Base-by-base conservation (phyloP, 1,139 yeast species). In the Meyerozyma smithsonii region DNA sequence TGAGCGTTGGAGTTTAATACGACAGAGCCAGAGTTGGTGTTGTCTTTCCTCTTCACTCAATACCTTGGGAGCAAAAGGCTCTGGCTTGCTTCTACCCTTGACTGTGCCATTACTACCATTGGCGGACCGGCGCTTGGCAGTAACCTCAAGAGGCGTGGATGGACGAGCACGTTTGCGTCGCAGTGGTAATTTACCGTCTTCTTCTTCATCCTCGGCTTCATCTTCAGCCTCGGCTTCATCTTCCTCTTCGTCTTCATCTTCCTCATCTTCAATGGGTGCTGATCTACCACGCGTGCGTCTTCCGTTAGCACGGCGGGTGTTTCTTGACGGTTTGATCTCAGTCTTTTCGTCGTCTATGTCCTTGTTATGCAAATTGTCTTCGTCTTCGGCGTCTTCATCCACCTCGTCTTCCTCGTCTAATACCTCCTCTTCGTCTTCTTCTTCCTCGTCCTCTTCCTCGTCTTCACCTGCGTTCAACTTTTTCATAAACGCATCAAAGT, bases 1-100 rank as follows among this genome's bases (percentile, higher is more conserved):
- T 12, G 74, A 60, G 45, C 73, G 55, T 52, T 71, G 77, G 39
- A 71, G 61, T 46, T 69, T 69, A 43, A 69, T 69, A 33, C 77
- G 61, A 46, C 76, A 71, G 21, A 70, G 57, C 75, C 75, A 70
- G 39, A 71, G 60, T 50, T 71, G 77, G 42, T 70, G 72, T 43
- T 67, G 68, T 45, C 62, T 63, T 43, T 70, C 75, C 39, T 69
- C 46, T 8, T 48, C 50, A 15, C 41, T 38, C 36, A 39, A 21
- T n/a, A 30, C 18, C 20, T 37, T 38, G 23, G 39, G 37, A 10
- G 41, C 33, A 23, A 23, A 15, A n/a, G 39, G 5, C 18, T 18
- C 42, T 8, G 42, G 24, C 21, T 17, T 35, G 12, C 17, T 24
- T 14, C 20, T 11, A 3, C 8, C 36, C 37, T 28, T 30, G 42